Evolutionary conservation across 2,329 filamentous ascomycete genomes (phyloP).

Genomic region (Sclerotinia nivalis): DNA sequence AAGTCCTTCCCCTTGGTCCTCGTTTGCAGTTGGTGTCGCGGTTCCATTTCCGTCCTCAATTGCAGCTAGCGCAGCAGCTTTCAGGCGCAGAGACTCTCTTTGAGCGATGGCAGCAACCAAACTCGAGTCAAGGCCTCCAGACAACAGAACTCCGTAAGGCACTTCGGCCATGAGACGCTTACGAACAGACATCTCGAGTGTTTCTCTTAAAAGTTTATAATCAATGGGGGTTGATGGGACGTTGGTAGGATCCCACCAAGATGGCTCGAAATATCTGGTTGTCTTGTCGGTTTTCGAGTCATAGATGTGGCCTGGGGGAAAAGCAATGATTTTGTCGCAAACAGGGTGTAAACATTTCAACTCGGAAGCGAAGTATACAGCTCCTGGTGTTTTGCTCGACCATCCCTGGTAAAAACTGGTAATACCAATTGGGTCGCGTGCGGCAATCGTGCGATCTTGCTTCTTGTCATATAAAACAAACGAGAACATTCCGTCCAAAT

Average conservation of each 20-base stretch:
- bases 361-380: constrained; percentile 96
- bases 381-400: constrained; percentile 76
- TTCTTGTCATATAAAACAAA: constrained; percentile 97
- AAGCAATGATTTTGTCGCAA: constrained; percentile 91
- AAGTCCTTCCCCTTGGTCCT: constrained; percentile 67
- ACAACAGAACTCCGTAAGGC: constrained; percentile 92
- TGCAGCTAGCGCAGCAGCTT: constrained; percentile 59
- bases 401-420: constrained; percentile 97
- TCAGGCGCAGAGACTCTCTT: constrained; percentile 80
- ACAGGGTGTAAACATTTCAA: constrained; percentile 90
- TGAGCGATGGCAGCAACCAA: constrained; percentile 94
- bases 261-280: constrained; percentile 86
- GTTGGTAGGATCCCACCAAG: constrained; percentile 83
- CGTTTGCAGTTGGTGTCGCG: constrained; percentile 53
- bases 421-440: constrained; percentile 93
- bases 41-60: constrained; percentile 43
- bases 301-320: constrained; percentile 94
- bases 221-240: constrained; percentile 81
- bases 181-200: constrained; percentile 85
- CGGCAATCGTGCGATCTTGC: constrained; percentile 87
- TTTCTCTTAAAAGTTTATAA: constrained; percentile 76
- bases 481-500: constrained; percentile 99
- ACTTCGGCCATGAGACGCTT: constrained; percentile 99
- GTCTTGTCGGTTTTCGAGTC: constrained; percentile 87
- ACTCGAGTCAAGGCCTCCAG: constrained; percentile 93